These are phyloP conservation scores for Effrenium voratum DNA, from an alignment of 73 alveolate genomes.

Conservation along the genomic window DNA sequence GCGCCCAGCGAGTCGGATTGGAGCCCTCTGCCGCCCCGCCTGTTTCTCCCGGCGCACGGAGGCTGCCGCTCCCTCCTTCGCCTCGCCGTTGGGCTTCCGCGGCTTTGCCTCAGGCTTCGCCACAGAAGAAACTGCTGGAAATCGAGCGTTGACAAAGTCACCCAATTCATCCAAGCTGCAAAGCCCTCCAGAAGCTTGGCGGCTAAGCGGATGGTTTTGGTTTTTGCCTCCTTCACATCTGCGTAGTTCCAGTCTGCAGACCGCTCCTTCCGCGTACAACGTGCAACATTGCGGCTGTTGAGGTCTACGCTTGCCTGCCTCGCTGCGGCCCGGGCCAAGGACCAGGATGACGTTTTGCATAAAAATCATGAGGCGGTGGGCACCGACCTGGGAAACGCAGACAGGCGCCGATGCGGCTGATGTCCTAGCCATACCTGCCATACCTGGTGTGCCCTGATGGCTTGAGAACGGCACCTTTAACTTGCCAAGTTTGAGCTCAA, in stretches of 20 bases:
- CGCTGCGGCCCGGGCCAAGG: constrained; percentile 81
- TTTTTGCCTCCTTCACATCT: constrained; percentile 60
- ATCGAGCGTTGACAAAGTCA: neutral
- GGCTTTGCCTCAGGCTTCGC: constrained; percentile 42
- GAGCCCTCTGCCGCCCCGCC: too few relatives aligned
- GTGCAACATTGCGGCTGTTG: neutral
- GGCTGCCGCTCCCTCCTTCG: too few relatives aligned
- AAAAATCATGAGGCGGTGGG: constrained; percentile 82
- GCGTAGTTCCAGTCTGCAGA: constrained; percentile 55
- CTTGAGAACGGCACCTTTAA: constrained; percentile 21
- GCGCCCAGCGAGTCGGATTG: too few relatives aligned
- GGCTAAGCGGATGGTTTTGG: constrained; percentile 69
- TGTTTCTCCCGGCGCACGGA: too few relatives aligned
- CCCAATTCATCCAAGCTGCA: constrained; percentile 4
- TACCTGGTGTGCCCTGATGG: neutral
- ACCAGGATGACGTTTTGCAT: constrained; percentile 68
- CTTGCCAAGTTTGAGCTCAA: constrained; percentile 75
- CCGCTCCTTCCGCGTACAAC: constrained; percentile 23
- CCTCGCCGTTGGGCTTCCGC: too few relatives aligned
- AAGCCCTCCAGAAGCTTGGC: constrained; percentile 63
- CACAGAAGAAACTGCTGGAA: neutral
- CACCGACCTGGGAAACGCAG: constrained; percentile 12
- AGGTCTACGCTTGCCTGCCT: neutral
- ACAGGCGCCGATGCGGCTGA: neutral
- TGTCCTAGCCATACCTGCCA: neutral